Evolutionary conservation across 2,329 filamentous ascomycete species (phyloP).

Genomic region (Pseudogymnoascus sp.): DNA sequence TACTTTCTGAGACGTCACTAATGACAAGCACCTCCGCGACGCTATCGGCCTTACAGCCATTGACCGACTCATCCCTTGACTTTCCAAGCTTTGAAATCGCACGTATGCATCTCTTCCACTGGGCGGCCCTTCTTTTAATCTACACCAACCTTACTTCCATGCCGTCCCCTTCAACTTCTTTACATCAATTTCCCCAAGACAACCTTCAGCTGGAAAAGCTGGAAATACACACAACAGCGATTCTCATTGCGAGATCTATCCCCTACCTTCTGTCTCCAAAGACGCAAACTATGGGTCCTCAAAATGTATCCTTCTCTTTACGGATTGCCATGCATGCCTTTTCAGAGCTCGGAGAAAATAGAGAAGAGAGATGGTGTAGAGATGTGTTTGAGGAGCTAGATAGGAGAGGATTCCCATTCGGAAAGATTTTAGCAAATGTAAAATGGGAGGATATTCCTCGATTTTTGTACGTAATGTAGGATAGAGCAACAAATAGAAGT

Average conservation of each 20-base stretch:
- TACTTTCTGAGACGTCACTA: constrained; percentile 10
- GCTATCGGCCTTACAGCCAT: constrained; percentile 10
- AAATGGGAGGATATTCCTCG: constrained; percentile 11
- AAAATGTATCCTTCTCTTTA: constrained; percentile 12
- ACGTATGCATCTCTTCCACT: constrained; percentile 13
- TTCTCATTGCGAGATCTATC: constrained; percentile 11
- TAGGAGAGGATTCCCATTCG: constrained; percentile 11
- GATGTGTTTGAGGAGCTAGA: constrained; percentile 11
- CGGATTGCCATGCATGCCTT: constrained; percentile 12
- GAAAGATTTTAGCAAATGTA: constrained; percentile 12
- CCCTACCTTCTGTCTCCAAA: constrained; percentile 11
- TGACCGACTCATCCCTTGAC: constrained; percentile 10
- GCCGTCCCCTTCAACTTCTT: constrained; percentile 10
- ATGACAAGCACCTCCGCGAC: constrained; percentile 11
- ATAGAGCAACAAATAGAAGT: neutral
- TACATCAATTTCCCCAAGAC: constrained; percentile 9
- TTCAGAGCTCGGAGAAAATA: constrained; percentile 11
- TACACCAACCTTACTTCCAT: constrained; percentile 12
- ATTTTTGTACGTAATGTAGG: constrained; percentile 4
- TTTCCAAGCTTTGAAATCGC: constrained; percentile 12
- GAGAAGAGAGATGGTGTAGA: constrained; percentile 12
- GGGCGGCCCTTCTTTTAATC: constrained; percentile 12
- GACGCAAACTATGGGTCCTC: constrained; percentile 11
- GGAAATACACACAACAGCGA: constrained; percentile 12
- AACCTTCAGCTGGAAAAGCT: constrained; percentile 8